Conservation (phyloP, 805 yeast species). For the Saccharomycopsis sp. region DNA sequence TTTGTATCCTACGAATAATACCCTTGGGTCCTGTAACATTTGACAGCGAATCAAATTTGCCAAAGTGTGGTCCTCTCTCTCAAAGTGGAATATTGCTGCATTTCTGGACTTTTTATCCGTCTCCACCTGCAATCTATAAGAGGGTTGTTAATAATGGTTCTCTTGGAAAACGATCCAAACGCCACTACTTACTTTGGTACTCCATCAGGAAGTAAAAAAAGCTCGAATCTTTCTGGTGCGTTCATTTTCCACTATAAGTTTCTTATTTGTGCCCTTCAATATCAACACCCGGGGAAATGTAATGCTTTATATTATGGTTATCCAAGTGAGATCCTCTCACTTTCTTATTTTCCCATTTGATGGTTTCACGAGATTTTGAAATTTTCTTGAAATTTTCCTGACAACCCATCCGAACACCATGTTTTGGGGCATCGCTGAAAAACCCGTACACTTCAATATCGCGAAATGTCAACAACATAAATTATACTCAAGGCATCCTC, state of each 20-base stretch:
- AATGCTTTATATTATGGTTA: background rate
- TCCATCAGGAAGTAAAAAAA: conserved; percentile 95
- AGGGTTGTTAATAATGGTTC: conserved; percentile 13
- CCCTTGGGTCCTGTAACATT: conserved; percentile 76
- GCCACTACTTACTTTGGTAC: conserved; percentile 66
- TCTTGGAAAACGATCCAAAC: background rate
- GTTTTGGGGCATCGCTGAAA: background rate
- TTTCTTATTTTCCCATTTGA: background rate
- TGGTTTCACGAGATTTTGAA: background rate
- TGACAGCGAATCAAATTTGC: conserved; percentile 88
- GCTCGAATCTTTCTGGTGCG: conserved; percentile 98
- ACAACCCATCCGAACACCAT: background rate
- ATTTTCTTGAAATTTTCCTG: background rate
- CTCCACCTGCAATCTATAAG: conserved; percentile 60
- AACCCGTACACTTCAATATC: background rate
- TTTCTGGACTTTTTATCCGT: conserved; percentile 96
- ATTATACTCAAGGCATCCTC: background rate
- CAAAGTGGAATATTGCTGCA: conserved; percentile 87
- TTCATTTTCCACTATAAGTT: conserved; percentile 49
- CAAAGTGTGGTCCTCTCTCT: conserved; percentile 95
- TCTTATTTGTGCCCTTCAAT: too few species aligned
- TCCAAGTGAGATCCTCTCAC: too few species aligned
- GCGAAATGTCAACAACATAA: background rate
- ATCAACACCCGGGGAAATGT: too few species aligned
- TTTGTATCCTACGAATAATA: conserved; percentile 95